Percentiles rank a stretch among this genome's conserved stretches.
Conservation (phyloP, 495 filamentous ascomycete genomes). For the Pseudevernia furfuracea region DNA sequence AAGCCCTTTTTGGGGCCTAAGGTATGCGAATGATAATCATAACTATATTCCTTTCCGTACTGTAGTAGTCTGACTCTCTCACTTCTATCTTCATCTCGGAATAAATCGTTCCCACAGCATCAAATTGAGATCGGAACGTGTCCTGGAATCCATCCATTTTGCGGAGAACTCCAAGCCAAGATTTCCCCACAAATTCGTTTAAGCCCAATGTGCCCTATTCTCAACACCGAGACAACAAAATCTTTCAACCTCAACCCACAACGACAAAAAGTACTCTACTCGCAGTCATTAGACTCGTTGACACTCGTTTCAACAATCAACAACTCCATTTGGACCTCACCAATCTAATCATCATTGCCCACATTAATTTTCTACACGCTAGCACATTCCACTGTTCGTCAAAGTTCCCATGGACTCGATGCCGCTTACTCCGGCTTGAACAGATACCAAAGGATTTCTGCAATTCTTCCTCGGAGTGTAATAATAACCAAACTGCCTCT, state of each 20-base stretch:
- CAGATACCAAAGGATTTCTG: not conserved
- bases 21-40: no score
- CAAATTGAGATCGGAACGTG: no score
- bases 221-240: not conserved
- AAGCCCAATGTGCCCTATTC: not conserved
- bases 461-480: not conserved
- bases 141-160: no score
- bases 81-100: no score
- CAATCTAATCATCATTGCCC: not conserved
- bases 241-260: not conserved
- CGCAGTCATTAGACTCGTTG: not conserved
- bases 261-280: not conserved
- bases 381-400: not conserved
- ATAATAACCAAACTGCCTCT: not conserved
- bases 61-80: no score
- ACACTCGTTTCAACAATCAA: not conserved
- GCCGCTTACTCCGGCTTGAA: slow-evolving; percentile 1
- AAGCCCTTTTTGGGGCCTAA: no score
- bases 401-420: not conserved
- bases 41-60: no score
- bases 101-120: no score
- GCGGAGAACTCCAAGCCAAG: not conserved
- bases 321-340: not conserved
- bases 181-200: slow-evolving; percentile 6
- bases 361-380: not conserved